Conservation (phyloP, 1,139 yeast species). For the Saccharomycopsis hybrid region DNA sequence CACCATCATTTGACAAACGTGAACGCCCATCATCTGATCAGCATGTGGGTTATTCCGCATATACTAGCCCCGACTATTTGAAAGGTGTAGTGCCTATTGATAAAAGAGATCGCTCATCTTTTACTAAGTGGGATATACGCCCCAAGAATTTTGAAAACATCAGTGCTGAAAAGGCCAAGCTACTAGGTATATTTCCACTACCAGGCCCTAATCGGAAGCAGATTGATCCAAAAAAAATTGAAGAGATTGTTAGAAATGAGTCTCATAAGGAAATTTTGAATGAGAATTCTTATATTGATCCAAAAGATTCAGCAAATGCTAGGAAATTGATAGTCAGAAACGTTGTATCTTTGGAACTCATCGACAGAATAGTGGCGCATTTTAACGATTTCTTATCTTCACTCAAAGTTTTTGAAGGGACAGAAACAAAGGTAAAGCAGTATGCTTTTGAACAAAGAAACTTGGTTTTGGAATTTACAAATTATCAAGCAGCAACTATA, state of each 20-base stretch:
- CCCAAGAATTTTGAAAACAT: constrained; percentile 75
- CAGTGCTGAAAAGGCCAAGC: constrained; percentile 73
- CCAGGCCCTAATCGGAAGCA: constrained; percentile 59
- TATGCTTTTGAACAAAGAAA: constrained; percentile 30
- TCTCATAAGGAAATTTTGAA: constrained; percentile 30
- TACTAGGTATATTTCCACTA: constrained; percentile 72
- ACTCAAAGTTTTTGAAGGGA: constrained; percentile 25
- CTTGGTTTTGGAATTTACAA: constrained; percentile 47
- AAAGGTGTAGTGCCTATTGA: constrained; percentile 37
- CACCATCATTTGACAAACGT: too few species aligned
- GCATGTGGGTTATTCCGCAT: too few species aligned
- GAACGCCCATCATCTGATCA: too few species aligned
- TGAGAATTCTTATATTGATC: constrained; percentile 42
- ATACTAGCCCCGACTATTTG: constrained; percentile 16
- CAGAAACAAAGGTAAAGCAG: constrained; percentile 22
- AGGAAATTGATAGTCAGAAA: constrained; percentile 44
- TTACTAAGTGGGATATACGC: constrained; percentile 66
- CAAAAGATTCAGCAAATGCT: constrained; percentile 45
- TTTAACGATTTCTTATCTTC: constrained; percentile 38
- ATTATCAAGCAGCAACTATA: constrained; percentile 53
- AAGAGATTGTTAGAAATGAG: constrained; percentile 40
- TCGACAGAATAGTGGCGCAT: constrained; percentile 35
- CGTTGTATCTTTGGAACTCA: constrained; percentile 38
- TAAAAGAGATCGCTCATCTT: constrained; percentile 36
- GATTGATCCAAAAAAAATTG: constrained; percentile 48